Evolutionary conservation across 1,139 yeast species (phyloP).

Genomic region (Yamadazyma triangularis): DNA sequence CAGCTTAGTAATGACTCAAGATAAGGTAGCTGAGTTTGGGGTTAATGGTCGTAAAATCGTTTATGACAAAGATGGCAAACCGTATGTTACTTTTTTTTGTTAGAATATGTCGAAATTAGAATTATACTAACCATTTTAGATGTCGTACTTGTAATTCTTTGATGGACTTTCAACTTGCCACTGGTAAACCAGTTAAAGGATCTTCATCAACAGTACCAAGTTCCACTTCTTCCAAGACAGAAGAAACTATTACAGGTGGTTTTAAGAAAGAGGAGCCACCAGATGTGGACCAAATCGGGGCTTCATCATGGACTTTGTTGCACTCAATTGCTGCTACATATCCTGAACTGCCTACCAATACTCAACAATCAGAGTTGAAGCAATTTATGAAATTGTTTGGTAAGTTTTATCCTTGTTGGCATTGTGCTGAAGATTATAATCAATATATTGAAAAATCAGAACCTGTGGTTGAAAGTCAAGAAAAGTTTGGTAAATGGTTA

Average conservation of each 20-base stretch:
- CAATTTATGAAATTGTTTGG: constrained; percentile 70
- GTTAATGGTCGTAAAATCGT: constrained; percentile 65
- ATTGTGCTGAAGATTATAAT: constrained; percentile 84
- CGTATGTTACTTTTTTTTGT: constrained; percentile 43
- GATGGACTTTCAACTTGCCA: constrained; percentile 68
- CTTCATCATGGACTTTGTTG: constrained; percentile 87
- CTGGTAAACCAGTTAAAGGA: constrained; percentile 16
- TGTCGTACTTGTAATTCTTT: constrained; percentile 84
- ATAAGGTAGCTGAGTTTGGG: constrained; percentile 40
- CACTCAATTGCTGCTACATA: constrained; percentile 90
- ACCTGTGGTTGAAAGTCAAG: constrained; percentile 68
- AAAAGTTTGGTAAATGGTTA: constrained; percentile 83
- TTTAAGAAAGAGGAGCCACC: constrained; percentile 69
- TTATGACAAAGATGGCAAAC: constrained; percentile 86
- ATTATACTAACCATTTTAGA: constrained; percentile 29
- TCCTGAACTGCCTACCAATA: constrained; percentile 61
- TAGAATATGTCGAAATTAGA: constrained; percentile 4
- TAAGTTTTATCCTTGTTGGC: constrained; percentile 89
- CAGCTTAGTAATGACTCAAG: constrained; percentile 4
- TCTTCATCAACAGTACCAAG: constrained; percentile 11
- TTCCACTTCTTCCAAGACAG: constrained; percentile 9
- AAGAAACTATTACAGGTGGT: constrained; percentile 5
- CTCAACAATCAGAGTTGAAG: constrained; percentile 67
- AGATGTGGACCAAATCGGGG: constrained; percentile 77
- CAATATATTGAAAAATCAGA: constrained; percentile 55